Evolutionary conservation across 768 basidiomycete species (phyloP), one percentile per base, ranked within the genome.

Genomic region (Russula sp.): DNA sequence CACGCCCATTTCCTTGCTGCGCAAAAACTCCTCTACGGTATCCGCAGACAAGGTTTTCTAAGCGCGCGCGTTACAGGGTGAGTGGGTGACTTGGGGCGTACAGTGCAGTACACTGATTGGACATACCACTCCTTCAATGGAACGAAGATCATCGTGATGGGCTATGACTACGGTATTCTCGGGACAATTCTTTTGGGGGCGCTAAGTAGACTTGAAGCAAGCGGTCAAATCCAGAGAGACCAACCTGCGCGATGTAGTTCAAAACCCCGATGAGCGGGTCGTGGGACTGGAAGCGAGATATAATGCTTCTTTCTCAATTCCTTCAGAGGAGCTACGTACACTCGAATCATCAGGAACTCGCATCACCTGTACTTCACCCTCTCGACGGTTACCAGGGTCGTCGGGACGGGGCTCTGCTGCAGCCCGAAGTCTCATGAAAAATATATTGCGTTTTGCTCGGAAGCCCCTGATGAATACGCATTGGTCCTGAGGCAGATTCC

Each of bases 401-500:
- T 57, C 55, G 27, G 55, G 47, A 42, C 4, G 35, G n/a, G 61
- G 55, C 20, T 37, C 54, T 42, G 61, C 61, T 22, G 61, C 61
- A 37, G 34, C 61, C 14, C 13, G 56, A 9, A 55, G 39, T 7
- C 20, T 57, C 6, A 42, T 57, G 45, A 37, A 57, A 10, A 62
- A 35, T 18, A 55, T 20, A 6, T 48, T 22, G 13, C 54, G 61
- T 27, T 34, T 62, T 18, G 62, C 56, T 3, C 62, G 56, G 16
- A 51, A 63, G 10, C 62, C 62, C 16, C 42, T 51, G 32, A 63
- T 45, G 32, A 63, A 63, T 6, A 63, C 31, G 8, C 62, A 63
- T 11, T 63, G 62, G 34, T 61, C 44, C 7, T 14, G 34, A 7
- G 8, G 14, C 35, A 53, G n/a, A 2, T 20, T n/a, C 1, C n/a